These are phyloP conservation scores for Taiwanofungus camphoratus DNA, from an alignment of 1,284 basidiomycete species.

Conservation along the genomic window DNA sequence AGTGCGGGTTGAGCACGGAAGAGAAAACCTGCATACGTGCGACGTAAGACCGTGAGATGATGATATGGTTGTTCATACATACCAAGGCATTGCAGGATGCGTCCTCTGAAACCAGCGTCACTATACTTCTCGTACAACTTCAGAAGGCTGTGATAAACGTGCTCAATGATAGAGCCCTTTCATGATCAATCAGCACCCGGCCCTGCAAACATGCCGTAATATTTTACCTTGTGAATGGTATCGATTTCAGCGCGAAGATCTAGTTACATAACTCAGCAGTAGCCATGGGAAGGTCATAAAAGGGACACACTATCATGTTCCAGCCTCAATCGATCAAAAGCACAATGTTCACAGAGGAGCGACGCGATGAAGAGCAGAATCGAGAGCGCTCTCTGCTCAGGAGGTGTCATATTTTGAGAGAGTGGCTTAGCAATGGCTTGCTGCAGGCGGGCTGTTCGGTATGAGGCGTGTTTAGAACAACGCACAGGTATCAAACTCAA, in stretches of 20 bases:
- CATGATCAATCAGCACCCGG: too few relatives aligned
- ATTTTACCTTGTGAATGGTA: constrained; percentile 48
- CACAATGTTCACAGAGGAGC: constrained; percentile 82
- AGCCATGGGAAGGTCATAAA: not conserved
- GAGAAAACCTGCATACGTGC: constrained; percentile 60
- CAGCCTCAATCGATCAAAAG: constrained; percentile 73
- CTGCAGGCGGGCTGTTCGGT: constrained; percentile 55
- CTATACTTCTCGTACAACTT: constrained; percentile 61
- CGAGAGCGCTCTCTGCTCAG: constrained; percentile 39
- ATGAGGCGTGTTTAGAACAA: not conserved
- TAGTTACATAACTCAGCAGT: constrained; percentile 22
- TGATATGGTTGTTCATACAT: constrained; percentile 9
- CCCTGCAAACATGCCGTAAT: too few relatives aligned
- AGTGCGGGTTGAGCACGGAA: constrained; percentile 90
- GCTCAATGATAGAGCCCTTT: constrained; percentile 71
- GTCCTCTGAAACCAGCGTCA: constrained; percentile 49
- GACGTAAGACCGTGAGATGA: not conserved
- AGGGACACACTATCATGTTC: constrained; percentile 46
- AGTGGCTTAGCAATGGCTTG: constrained; percentile 35
- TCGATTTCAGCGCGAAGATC: constrained; percentile 56
- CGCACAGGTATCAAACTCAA: constrained; percentile 2
- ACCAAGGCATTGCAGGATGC: constrained; percentile 82
- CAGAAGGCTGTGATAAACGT: constrained; percentile 73
- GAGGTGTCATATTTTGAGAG: constrained; percentile 21
- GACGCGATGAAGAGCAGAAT: constrained; percentile 81